Base-by-base conservation (phyloP, 2,329 filamentous ascomycete species). In the Sporothrix humicola region DNA sequence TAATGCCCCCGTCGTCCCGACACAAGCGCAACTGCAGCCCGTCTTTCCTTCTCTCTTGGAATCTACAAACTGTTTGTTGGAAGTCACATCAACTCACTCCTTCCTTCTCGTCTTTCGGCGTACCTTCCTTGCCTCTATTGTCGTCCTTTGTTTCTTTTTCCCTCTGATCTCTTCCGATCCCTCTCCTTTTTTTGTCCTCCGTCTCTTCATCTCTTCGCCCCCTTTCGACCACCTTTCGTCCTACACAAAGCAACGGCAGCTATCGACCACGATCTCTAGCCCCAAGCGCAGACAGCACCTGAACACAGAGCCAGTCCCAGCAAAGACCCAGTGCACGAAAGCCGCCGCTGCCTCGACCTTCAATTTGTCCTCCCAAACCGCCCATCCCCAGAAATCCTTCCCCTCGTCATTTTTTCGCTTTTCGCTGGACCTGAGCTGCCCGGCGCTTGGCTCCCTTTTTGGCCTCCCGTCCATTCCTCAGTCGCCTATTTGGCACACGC, bases 381-480 rank as follows among this genome's bases (percentile, higher is more conserved):
- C 46, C 59, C 37, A 42, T 10, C 72, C 54, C 42, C 44, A 48
- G 31, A 23, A 50, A 54, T 42, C 42, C 17, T 20, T 59, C 56
- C 63, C 13, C 54, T 59, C 58, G 42, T 70, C 58, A 37, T 42
- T 44, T 42, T 26, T 13, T 15, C 10, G 37, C 46, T 65, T 23
- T 42, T 61, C 44, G 42, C 61, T 52, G 68, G 17, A 54, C 46
- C 69, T 72, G 61, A 54, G 56, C 69, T 72, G 61, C 31, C 20
- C 46, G 69, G 63, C 69, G 72, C 72, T 73, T 74, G 71, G 69
- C 59, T 68, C 54, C 9, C 50, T 68, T 66, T 48, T 71, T 50
- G 56, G 26, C n/a, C 61, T 73, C 26, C 42, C 48, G 69, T 59
- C 44, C 58, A 66, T 56, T 58, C 63, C 69, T 63, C 56, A 23